Conservation (phyloP, 192 early-diverging fungal species). For the Rhizoclosmatium globosum region DNA sequence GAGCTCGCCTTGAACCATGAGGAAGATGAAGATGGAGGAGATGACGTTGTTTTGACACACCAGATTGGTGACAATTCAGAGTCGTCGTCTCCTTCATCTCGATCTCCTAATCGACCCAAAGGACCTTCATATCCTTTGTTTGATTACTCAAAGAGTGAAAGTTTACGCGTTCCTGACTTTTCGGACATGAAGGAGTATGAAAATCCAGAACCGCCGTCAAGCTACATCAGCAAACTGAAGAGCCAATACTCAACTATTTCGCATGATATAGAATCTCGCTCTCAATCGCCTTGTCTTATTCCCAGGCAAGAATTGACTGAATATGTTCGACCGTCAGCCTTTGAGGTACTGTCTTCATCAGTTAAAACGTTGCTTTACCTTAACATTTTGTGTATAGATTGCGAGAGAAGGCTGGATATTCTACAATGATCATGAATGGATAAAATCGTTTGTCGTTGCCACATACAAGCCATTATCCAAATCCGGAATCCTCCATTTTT, state of each 20-base stretch:
- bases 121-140: no score
- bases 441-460: conserved; percentile 32
- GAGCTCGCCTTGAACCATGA: neutral
- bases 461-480: conserved; percentile 16
- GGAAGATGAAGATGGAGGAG: neutral
- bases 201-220: no score
- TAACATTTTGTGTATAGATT: conserved; percentile 15
- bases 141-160: no score
- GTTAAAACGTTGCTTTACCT: neutral
- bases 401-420: conserved; percentile 41
- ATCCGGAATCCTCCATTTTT: conserved; percentile 33
- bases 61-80: neutral
- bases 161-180: no score
- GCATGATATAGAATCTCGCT: neutral
- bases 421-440: neutral
- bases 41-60: neutral
- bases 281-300: neutral
- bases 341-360: conserved; percentile 19
- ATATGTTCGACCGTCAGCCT: conserved; percentile 32
- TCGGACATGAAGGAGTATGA: no score
- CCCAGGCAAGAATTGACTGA: neutral
- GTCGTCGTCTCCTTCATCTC: no score
- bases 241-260: no score
- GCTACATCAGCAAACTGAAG: no score
- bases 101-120: no score